Evolutionary conservation across 768 basidiomycete species (phyloP).

Genomic region (Inosperma sp.): DNA sequence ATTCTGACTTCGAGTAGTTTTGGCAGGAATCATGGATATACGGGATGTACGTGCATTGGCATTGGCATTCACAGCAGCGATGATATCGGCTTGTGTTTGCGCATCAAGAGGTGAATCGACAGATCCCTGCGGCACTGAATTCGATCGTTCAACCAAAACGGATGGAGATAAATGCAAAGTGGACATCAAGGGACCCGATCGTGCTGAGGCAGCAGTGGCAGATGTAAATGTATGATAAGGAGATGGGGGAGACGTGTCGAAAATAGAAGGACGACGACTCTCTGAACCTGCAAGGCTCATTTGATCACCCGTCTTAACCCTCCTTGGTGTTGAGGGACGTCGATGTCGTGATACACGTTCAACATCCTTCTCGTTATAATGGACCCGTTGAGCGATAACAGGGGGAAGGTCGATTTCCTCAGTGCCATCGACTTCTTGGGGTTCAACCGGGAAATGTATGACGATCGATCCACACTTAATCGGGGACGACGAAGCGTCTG

Average conservation of each 20-base stretch:
- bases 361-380: slow-evolving; percentile 43
- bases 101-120: slow-evolving; percentile 38
- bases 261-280: slow-evolving; percentile 27
- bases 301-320: slow-evolving; percentile 32
- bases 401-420: slow-evolving; percentile 63
- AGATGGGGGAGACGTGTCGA: slow-evolving; percentile 19
- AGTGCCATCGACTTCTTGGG: slow-evolving; percentile 42
- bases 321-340: slow-evolving; percentile 38
- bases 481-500: slow-evolving; percentile 10
- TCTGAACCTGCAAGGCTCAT: slow-evolving; percentile 22
- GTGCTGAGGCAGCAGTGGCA: slow-evolving; percentile 20
- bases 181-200: slow-evolving; percentile 38
- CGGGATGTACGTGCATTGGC: slow-evolving; percentile 34
- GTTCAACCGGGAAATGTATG: slow-evolving; percentile 11
- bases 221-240: slow-evolving; percentile 19
- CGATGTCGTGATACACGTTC: slow-evolving; percentile 39
- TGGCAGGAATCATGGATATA: slow-evolving; percentile 29
- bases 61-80: too few species aligned
- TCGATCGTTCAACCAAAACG: slow-evolving; percentile 20
- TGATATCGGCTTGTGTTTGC: slow-evolving; percentile 43
- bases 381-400: slow-evolving; percentile 48
- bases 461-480: slow-evolving; percentile 9
- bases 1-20: slow-evolving; percentile 32
- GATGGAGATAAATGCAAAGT: slow-evolving; percentile 27
- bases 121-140: slow-evolving; percentile 31